Conservation (phyloP, 2,329 filamentous ascomycete species). For the Emergomyces orientalis region DNA sequence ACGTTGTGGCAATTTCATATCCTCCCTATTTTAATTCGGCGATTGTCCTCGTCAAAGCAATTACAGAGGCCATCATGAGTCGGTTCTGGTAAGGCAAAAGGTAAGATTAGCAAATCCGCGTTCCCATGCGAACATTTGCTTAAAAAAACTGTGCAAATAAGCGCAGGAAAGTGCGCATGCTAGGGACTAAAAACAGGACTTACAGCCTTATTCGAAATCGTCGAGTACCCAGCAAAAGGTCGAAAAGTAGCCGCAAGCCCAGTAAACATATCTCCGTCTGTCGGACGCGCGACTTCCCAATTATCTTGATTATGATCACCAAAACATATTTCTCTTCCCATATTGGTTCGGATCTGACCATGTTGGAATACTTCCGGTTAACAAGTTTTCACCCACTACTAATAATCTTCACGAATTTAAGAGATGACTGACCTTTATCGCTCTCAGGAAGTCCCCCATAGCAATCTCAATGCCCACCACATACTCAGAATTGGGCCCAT, state of each 20-base stretch:
- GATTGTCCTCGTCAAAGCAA: not conserved
- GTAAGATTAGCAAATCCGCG: not conserved
- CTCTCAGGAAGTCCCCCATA: not conserved
- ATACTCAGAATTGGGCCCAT: slow-evolving; percentile 5
- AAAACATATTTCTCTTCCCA: slow-evolving; percentile 4
- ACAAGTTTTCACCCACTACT: not conserved
- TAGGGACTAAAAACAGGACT: not conserved
- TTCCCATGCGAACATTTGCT: not conserved
- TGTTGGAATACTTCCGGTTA: not conserved
- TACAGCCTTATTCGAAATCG: not conserved
- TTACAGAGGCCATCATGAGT: not conserved
- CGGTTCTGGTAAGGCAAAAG: not conserved
- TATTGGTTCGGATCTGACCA: slow-evolving; percentile 6
- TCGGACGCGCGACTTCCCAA: not conserved
- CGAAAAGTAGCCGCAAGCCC: not conserved
- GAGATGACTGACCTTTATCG: slow-evolving; percentile 3
- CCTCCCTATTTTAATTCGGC: not conserved
- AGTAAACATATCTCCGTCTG: not conserved
- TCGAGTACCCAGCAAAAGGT: not conserved
- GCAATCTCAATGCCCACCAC: not conserved
- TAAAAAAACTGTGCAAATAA: not conserved
- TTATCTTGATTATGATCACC: not conserved
- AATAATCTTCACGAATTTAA: not conserved
- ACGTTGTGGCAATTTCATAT: not conserved
- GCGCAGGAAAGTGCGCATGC: not conserved